phyloP scores from a whole-genome alignment of 1,139 yeast genomes.

The Debaryomyces coudertii region DNA sequence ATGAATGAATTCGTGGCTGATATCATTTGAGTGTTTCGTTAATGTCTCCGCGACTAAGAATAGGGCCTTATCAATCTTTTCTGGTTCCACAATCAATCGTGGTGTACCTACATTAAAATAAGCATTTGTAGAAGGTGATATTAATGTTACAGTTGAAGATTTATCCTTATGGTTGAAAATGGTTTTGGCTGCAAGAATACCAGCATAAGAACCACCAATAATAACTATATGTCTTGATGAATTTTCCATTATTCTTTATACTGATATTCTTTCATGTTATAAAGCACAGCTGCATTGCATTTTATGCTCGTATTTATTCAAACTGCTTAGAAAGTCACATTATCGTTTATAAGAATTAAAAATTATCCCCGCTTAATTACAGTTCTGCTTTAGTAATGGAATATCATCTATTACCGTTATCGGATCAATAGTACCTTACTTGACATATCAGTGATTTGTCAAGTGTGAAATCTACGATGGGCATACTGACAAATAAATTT shows the following conservation, averaged over 20 bases:
- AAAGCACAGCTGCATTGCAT: neutral
- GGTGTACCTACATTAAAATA: slow-evolving; percentile 28
- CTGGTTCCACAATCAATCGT: slow-evolving; percentile 28
- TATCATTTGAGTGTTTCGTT: slow-evolving; percentile 11
- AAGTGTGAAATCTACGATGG: neutral
- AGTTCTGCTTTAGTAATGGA: neutral
- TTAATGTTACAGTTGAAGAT: slow-evolving; percentile 12
- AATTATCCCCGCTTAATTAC: neutral
- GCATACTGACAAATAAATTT: neutral
- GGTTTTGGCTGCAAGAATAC: slow-evolving; percentile 27
- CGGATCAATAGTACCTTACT: too few relatives aligned
- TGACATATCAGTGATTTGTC: too few relatives aligned
- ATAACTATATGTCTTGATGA: slow-evolving; percentile 25
- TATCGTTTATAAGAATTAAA: neutral
- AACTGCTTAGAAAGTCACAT: neutral
- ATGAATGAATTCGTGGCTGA: slow-evolving; percentile 16
- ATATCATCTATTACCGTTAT: too few relatives aligned
- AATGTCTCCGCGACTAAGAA: slow-evolving; percentile 19
- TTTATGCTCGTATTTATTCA: neutral
- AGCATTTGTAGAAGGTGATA: slow-evolving; percentile 23
- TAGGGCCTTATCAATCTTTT: slow-evolving; percentile 17
- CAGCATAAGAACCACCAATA: slow-evolving; percentile 43
- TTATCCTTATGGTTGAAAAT: slow-evolving; percentile 13
- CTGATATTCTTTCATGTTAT: neutral
- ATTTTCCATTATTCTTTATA: neutral